Evolutionary conservation across 2,329 filamentous ascomycete species (phyloP).

Genomic region (Ophiostoma sp.): DNA sequence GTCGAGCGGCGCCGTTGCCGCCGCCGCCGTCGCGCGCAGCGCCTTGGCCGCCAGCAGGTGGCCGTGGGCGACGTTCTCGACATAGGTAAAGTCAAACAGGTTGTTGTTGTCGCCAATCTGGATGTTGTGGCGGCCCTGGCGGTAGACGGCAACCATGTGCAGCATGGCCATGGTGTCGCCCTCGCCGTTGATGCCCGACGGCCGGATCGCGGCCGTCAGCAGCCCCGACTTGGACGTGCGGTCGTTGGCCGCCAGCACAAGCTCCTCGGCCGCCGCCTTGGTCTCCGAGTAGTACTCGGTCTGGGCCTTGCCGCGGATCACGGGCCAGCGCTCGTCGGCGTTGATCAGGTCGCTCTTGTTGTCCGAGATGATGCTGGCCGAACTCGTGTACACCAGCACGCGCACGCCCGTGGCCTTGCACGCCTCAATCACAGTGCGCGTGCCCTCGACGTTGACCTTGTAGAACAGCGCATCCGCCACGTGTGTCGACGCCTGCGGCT

Average conservation of each 20-base stretch:
- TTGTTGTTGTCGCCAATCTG: conserved; percentile 70
- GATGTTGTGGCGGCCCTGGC: conserved; percentile 63
- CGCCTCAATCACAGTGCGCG: conserved; percentile 68
- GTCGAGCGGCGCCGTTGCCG: conserved; percentile 58
- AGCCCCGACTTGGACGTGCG: conserved; percentile 45
- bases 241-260: conserved; percentile 69
- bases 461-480: conserved; percentile 60
- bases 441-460: conserved; percentile 85
- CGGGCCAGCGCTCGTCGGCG: conserved; percentile 76
- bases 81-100: conserved; percentile 61
- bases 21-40: conserved; percentile 58
- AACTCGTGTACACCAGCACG: conserved; percentile 86
- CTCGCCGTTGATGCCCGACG: conserved; percentile 85
- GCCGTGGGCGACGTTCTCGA: conserved; percentile 63
- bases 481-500: conserved; percentile 48
- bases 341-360: conserved; percentile 73
- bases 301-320: conserved; percentile 65
- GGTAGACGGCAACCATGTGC: conserved; percentile 67
- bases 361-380: conserved; percentile 80
- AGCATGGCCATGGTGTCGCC: conserved; percentile 74
- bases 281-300: conserved; percentile 84
- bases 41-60: conserved; percentile 76
- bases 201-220: conserved; percentile 74
- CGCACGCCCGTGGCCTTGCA: conserved; percentile 66
- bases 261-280: conserved; percentile 75